Evolutionary conservation across 2,329 filamentous ascomycete genomes (phyloP).

Genomic region (Colletotrichum siamense): DNA sequence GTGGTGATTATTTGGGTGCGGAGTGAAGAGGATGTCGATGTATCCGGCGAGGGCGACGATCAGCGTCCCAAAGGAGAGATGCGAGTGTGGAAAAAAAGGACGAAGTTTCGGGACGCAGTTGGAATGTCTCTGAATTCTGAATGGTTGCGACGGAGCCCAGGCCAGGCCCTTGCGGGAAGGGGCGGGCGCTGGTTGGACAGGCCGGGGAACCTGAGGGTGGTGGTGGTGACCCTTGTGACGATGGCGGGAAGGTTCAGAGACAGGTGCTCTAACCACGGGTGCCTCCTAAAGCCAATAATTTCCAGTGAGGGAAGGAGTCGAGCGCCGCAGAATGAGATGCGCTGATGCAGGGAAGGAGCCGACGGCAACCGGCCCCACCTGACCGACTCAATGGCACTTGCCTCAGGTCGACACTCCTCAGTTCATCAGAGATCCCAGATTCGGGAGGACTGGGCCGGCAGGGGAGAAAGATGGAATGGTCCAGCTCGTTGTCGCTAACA

Average conservation of each 20-base stretch:
- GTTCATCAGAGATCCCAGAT: background rate
- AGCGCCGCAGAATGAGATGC: background rate
- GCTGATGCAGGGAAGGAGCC: background rate
- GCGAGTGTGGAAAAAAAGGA: background rate
- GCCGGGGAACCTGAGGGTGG: background rate
- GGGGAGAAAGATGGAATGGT: background rate
- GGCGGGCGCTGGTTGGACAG: background rate
- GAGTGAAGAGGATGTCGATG: background rate
- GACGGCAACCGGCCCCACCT: background rate
- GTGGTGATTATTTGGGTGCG: background rate
- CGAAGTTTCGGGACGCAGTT: background rate
- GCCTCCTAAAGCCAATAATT: background rate
- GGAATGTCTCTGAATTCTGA: conserved; percentile 16
- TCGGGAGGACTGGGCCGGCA: background rate
- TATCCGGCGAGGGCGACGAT: conserved; percentile 8
- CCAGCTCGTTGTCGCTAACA: background rate
- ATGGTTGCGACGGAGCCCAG: conserved; percentile 1
- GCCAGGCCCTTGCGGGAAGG: background rate
- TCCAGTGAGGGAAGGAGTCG: background rate
- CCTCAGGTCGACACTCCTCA: background rate
- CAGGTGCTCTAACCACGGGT: background rate
- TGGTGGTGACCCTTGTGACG: background rate
- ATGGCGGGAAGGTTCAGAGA: background rate
- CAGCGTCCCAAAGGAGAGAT: background rate
- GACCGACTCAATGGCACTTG: background rate